Evolutionary conservation across 768 basidiomycete genomes (phyloP).

Genomic region (Trametes gibbosa): DNA sequence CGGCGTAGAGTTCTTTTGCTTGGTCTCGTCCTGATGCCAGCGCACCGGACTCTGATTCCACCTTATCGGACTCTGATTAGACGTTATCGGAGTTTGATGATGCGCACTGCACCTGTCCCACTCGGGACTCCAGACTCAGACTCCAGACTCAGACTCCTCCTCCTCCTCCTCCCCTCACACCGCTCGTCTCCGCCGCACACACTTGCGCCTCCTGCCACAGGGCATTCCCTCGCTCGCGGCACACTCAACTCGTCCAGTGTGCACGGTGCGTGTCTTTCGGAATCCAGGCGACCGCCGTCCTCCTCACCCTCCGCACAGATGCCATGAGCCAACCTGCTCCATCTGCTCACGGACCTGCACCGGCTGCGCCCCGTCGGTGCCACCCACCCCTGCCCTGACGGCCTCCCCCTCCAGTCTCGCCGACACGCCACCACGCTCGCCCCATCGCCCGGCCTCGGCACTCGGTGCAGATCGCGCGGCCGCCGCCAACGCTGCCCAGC

Average conservation of each 20-base stretch:
- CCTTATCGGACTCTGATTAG: too few species aligned
- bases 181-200: neutral
- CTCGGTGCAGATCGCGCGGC: slow-evolving; percentile 6
- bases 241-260: slow-evolving; percentile 13
- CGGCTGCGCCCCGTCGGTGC: slow-evolving; percentile 32
- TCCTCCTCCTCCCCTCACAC: neutral
- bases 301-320: slow-evolving; percentile 32
- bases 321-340: slow-evolving; percentile 33
- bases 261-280: slow-evolving; percentile 11
- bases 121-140: too few species aligned
- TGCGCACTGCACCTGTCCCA: too few species aligned
- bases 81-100: too few species aligned
- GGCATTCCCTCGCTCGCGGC: slow-evolving; percentile 5
- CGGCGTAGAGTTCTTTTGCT: too few species aligned
- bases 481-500: neutral
- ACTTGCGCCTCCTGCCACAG: slow-evolving; percentile 20
- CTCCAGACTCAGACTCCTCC: too few species aligned
- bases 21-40: too few species aligned
- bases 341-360: slow-evolving; percentile 40
- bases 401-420: slow-evolving; percentile 31
- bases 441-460: slow-evolving; percentile 29
- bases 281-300: too few species aligned
- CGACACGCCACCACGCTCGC: slow-evolving; percentile 14
- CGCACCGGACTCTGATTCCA: too few species aligned
- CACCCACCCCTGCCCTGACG: slow-evolving; percentile 38